Evolutionary conservation across 805 yeast genomes (phyloP), one percentile per base, ranked within the genome.

Genomic region (Tetrapisispora fleetii): DNA sequence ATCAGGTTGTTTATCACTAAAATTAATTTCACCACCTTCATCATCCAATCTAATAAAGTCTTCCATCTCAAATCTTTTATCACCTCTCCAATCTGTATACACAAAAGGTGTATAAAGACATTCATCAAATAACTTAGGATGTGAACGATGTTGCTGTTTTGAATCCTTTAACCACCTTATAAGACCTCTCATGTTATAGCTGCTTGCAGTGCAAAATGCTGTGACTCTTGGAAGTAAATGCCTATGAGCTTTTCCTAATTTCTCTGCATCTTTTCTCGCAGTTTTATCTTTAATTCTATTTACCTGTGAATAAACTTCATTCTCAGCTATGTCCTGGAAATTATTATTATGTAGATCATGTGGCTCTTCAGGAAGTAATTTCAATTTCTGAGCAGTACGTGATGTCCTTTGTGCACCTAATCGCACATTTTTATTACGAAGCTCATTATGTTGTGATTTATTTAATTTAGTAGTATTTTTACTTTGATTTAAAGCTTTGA

Each of bases 161-260:
- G 88, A 75, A 45, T 87, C 93, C 58, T 83, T 81, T 46, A 93
- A 68, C 90, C 96, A 91, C 58, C 91, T 72, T 43, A 84, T 73
- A 38, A 93, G 70, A 45, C 89, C 97, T 56, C 84, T 79, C 95
- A 93, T 86, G 54, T 79, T 80, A 61, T 90, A 93, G 22, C 93
- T 80, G 30, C 96, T 90, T 27, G 97, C 89, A 0, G 98, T 91
- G 67, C 98, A 91, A 63, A 89, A 93, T 2, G 96, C 95, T 0
- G 98, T 91, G 1, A 90, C 96, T 52, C 99, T 72, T 3, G 99
- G 98, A 48, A 93, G 73, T 52, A 88, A 68, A 33, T 84, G 84
- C 52, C 98, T 71, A 53, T 73, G 73, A 35, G 68, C 67, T 63
- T 90, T 93, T 3, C 96, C 95, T 50, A 93, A 71, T 45, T 90